A percentile compares a stretch with the other conserved stretches of the same genome.
Evolutionary conservation across 2,329 filamentous ascomycete species (phyloP).

Genomic region (Fusarium nelsonii): DNA sequence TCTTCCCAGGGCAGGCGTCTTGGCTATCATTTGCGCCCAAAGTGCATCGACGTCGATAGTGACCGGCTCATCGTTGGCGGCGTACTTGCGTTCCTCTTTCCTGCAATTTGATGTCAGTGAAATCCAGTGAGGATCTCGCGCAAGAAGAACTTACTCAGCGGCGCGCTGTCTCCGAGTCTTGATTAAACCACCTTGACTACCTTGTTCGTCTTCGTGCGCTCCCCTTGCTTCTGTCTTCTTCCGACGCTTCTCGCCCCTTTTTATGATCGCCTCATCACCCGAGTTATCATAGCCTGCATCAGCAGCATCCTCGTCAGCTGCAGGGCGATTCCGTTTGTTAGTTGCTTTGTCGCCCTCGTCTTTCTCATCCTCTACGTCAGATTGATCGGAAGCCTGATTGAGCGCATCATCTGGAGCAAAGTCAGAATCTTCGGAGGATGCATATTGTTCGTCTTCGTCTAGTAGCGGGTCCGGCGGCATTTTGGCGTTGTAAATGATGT

Average conservation of each 20-base stretch:
- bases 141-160: slow-evolving; percentile 63
- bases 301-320: slow-evolving; percentile 47
- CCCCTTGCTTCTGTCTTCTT: slow-evolving; percentile 59
- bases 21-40: slow-evolving; percentile 74
- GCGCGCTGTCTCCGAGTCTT: slow-evolving; percentile 80
- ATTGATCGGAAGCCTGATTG: slow-evolving; percentile 62
- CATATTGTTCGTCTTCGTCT: slow-evolving; percentile 70
- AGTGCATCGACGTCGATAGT: slow-evolving; percentile 79
- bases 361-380: slow-evolving; percentile 64
- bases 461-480: slow-evolving; percentile 60
- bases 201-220: slow-evolving; percentile 61
- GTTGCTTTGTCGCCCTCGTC: slow-evolving; percentile 50
- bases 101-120: slow-evolving; percentile 51
- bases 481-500: slow-evolving; percentile 31
- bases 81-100: slow-evolving; percentile 68
- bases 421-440: slow-evolving; percentile 79
- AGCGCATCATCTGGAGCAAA: slow-evolving; percentile 71
- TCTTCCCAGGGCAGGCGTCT: slow-evolving; percentile 37
- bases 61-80: slow-evolving; percentile 67
- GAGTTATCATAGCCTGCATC: slow-evolving; percentile 73
- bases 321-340: slow-evolving; percentile 44
- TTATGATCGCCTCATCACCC: slow-evolving; percentile 78
- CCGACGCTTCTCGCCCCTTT: slow-evolving; percentile 68
- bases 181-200: slow-evolving; percentile 72
- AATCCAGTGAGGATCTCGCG: not conserved